Conservation (phyloP, 1,139 yeast genomes). For the Diutina pseudorugosa region DNA sequence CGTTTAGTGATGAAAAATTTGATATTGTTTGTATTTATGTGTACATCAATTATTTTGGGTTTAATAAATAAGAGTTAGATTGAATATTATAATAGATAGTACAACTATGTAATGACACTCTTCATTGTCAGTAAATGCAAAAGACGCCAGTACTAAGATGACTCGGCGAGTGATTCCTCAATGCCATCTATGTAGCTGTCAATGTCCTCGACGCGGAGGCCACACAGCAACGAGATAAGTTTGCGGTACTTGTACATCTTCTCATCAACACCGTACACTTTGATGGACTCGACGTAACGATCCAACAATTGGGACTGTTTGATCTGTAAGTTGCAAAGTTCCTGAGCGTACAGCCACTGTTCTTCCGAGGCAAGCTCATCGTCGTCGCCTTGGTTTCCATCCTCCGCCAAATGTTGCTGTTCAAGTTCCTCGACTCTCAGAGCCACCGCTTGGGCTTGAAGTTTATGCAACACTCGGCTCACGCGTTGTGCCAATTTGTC, state of each 20-base stretch:
- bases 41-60: not conserved
- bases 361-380: slow-evolving; percentile 5
- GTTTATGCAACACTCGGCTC: slow-evolving; percentile 15
- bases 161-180: slow-evolving; percentile 28
- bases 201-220: slow-evolving; percentile 65
- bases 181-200: slow-evolving; percentile 46
- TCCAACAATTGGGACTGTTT: slow-evolving; percentile 33
- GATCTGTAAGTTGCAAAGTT: slow-evolving; percentile 42
- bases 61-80: not conserved
- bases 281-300: slow-evolving; percentile 24
- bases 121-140: not conserved
- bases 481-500: slow-evolving; percentile 23
- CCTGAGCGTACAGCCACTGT: slow-evolving; percentile 17
- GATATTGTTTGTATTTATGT: too few relatives aligned
- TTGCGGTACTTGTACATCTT: slow-evolving; percentile 76
- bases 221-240: slow-evolving; percentile 74
- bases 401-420: slow-evolving; percentile 10
- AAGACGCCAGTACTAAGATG: not conserved
- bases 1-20: too few relatives aligned
- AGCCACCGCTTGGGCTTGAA: slow-evolving; percentile 41
- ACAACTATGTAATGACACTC: not conserved
- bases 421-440: slow-evolving; percentile 34
- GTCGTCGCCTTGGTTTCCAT: slow-evolving; percentile 6
- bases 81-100: not conserved
- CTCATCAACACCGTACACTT: slow-evolving; percentile 26